Base-by-base conservation (phyloP, 1,284 basidiomycete species). In the Peniophora sp. region DNA sequence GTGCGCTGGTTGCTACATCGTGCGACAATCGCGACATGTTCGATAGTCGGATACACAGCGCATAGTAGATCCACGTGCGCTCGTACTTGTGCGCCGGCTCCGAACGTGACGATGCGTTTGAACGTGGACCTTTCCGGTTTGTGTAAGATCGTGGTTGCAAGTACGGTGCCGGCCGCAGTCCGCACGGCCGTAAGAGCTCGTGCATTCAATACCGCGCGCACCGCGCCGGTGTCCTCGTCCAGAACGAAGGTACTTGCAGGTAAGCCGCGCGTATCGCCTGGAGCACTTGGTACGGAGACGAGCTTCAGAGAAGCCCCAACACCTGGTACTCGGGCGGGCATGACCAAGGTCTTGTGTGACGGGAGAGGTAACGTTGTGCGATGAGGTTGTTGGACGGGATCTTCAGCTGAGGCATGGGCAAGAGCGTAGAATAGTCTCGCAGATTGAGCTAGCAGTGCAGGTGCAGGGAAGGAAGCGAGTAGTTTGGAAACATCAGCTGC, bases 101-200 rank as follows among this genome's bases (percentile, higher is more conserved):
- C 92, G 54, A 93, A 88, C 12, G 82, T 73, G 8, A 88, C 72
- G 39, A 93, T 58, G 20, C 57, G 67, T 34, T 54, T 66, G 1
- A 83, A 85, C 0, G 43, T 34, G 0, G 58, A 37, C 0, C 53
- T 46, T 3, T 56, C 55, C 2, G 70, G 62, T 12, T 70, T 62
- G 0, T 75, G 68, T 8, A 84, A 69, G 2, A 85, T 64, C 15
- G 69, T 75, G 0, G 81, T 78, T 3, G 87, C 85, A 8, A 92
- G 73, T 1, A 88, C 68, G 0, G 88, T 92, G 32, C 86, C 87
- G 55, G 85, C 87, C 46, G 88, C 90, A 51, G 87, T 95, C 45
- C 92, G 66, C 43, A 92, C 64, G 1, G 89, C 86, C 0, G 92
- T 94, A 53, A 95, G 66, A 36, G 71, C 72, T 39, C 83, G 70